Evolutionary conservation across 192 early-diverging fungal species (phyloP), one percentile per base, ranked within the genome.

Genomic region (Umbelopsis sp.): DNA sequence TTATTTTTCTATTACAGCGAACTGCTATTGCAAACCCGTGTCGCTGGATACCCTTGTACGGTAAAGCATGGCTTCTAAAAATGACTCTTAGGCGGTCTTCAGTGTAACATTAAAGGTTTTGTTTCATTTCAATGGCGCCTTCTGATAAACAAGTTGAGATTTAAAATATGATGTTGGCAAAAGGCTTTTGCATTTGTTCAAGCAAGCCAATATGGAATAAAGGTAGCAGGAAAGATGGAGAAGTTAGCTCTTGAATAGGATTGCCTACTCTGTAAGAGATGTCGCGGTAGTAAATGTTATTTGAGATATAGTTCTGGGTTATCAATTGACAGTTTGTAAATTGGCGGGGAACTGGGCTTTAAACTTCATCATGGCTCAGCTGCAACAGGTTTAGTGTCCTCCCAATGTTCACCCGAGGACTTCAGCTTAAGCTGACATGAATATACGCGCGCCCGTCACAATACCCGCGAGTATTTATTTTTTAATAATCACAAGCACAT

Each of bases 91-190:
- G 56, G 38, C 31, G 56, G 56, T 20, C 7, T 6, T 62, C 17
- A 17, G 56, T 62, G 56, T 62, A 62, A 62, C 56, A 62, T 62
- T 62, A 62, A n/a, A 29, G 20, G 26, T 62, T 62, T 62, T n/a
- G 12, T 7, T n/a, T 12, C 56, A 26, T 62, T 49, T 32, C 11
- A 62, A 62, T 62, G 56, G 31, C 26, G 26, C 11, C n/a, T n/a
- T 31, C 29, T 20, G 31, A 6, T 6, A 41, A 41, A 41, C 12
- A 6, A 41, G 31, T 34, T 34, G 17, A 36, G 29, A 59, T 16
- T 29, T 26, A 62, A 34, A 20, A 31, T 34, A 32, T 59, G 17
- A 17, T 12, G 52, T 24, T 24, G 26, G 29, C 14, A 2, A 34
- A 49, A 49, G 3, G 16, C 20, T 16, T 16, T 7, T 0, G 14